Evolutionary conservation across 306 rosid genomes (phyloP).

Genomic region (Cicer judaicum): DNA sequence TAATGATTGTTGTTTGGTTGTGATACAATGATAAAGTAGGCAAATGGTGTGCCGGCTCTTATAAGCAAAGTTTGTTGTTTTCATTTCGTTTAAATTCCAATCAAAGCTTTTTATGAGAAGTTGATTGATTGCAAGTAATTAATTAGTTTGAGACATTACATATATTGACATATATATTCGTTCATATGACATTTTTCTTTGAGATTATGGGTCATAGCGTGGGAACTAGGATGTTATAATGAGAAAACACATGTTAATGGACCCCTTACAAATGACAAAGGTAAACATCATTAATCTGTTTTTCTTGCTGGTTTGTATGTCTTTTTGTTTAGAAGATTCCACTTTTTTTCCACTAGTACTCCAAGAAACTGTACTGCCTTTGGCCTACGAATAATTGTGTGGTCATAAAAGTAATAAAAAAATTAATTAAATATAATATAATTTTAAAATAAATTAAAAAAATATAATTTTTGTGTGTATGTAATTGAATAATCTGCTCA

Average conservation of each 20-base stretch:
- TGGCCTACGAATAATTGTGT: background rate
- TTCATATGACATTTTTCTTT: background rate
- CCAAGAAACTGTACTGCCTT: conserved; percentile 17
- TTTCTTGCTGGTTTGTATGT: background rate
- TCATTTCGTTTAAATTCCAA: conserved; percentile 31
- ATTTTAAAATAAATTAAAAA: no score
- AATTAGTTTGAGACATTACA: conserved; percentile 10
- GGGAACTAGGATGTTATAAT: conserved; percentile 11
- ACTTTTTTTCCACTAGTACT: conserved; percentile 51
- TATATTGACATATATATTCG: background rate
- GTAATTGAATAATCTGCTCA: no score
- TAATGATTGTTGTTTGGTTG: no score
- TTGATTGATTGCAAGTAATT: conserved; percentile 25
- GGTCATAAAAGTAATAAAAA: no score
- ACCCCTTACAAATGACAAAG: conserved; percentile 32
- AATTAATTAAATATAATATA: no score
- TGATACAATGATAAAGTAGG: no score
- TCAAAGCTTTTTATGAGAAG: conserved; percentile 7
- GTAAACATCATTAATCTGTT: conserved; percentile 20
- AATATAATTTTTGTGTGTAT: no score
- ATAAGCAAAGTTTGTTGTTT: conserved; percentile 26
- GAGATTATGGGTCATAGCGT: background rate
- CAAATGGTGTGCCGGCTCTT: background rate
- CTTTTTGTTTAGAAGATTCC: conserved; percentile 43
- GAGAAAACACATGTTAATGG: conserved; percentile 19